Evolutionary conservation across 106 monocot genomes (phyloP).

Genomic region (Dioscorea zingiberensis): DNA sequence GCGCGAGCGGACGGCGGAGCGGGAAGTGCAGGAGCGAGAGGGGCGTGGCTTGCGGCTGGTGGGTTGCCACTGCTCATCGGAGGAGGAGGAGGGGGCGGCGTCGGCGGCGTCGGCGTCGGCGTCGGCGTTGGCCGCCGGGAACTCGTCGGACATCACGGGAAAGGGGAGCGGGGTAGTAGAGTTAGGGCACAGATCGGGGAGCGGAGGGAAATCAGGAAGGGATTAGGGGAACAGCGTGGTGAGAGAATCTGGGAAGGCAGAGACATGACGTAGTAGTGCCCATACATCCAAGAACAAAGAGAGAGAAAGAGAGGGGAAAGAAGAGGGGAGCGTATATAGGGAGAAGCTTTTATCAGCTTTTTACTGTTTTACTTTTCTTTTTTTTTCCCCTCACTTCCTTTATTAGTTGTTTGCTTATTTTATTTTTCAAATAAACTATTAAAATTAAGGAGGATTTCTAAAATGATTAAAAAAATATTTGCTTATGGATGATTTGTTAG

Average conservation of each 20-base stretch:
- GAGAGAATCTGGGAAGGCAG: background rate
- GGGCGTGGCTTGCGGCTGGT: slow-evolving; percentile 28
- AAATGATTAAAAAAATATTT: no score
- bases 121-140: slow-evolving; percentile 4
- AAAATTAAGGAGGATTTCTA: no score
- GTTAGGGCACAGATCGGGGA: background rate
- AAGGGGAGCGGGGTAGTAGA: background rate
- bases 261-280: background rate
- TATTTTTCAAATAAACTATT: no score
- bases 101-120: background rate
- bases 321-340: no score
- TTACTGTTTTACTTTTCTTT: no score
- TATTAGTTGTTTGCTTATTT: no score
- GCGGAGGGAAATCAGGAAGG: background rate
- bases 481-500: no score
- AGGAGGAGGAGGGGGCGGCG: slow-evolving; percentile 7
- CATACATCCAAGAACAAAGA: no score
- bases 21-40: slow-evolving; percentile 50
- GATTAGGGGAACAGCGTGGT: no score
- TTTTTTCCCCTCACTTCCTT: no score
- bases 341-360: no score
- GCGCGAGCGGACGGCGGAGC: slow-evolving; percentile 6
- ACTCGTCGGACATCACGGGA: background rate
- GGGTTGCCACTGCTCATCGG: slow-evolving; percentile 17
- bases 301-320: no score